Conservation (phyloP, 2,329 filamentous ascomycete genomes). For the Phialophora tarda region DNA sequence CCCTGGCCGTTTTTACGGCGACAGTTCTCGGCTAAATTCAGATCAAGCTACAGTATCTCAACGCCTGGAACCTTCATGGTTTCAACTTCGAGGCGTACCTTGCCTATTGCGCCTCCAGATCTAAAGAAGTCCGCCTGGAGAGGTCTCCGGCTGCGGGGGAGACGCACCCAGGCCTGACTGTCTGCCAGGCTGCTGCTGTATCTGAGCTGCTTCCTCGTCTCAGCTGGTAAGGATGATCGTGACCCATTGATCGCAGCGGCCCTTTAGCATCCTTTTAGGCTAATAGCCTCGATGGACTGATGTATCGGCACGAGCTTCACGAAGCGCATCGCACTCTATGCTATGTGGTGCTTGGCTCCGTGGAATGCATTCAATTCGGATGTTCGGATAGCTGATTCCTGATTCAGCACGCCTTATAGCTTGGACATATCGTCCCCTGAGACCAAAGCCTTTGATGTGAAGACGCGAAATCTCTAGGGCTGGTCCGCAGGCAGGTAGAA, state of each 20-base stretch:
- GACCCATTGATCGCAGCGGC: neutral
- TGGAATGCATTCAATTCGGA: neutral
- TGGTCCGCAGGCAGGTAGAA: neutral
- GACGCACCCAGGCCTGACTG: no score
- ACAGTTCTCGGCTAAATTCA: neutral
- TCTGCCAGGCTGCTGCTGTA: neutral
- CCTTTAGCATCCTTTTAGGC: neutral
- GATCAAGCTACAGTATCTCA: slow-evolving; percentile 3
- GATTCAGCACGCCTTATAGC: neutral
- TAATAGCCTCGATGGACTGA: neutral
- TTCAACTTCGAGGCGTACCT: neutral
- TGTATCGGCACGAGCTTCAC: neutral
- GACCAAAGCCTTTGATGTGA: neutral
- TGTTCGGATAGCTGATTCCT: neutral
- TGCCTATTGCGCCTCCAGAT: neutral
- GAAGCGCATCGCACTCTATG: neutral
- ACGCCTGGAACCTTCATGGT: neutral
- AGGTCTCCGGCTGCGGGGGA: slow-evolving; percentile 3
- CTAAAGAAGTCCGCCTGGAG: slow-evolving; percentile 11
- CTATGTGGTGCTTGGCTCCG: neutral
- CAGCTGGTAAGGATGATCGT: neutral
- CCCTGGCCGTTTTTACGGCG: neutral
- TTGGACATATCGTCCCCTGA: neutral
- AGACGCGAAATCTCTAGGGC: neutral
- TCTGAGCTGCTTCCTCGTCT: neutral